Evolutionary conservation across 495 filamentous ascomycete genomes (phyloP).

Genomic region (Delitschia confertaspora): DNA sequence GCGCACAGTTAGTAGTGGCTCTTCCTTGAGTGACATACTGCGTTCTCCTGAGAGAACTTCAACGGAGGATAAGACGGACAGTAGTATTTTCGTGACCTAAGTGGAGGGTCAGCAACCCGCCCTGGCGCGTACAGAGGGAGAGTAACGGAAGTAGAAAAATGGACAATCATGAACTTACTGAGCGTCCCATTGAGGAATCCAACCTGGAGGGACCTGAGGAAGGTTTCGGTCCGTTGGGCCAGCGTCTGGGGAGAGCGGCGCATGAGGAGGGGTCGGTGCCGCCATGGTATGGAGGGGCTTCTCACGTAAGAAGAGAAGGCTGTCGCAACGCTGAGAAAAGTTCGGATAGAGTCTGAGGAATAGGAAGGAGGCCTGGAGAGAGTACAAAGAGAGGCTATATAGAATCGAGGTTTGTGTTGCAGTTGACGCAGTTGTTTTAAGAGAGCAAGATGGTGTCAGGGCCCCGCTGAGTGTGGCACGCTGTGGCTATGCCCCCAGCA

Average conservation of each 20-base stretch:
- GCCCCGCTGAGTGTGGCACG: too few relatives aligned
- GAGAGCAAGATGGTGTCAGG: too few relatives aligned
- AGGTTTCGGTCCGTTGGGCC: constrained; percentile 24
- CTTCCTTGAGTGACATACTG: too few relatives aligned
- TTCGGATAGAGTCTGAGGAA: neutral
- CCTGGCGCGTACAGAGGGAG: neutral
- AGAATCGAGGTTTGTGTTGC: neutral
- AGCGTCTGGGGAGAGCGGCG: constrained; percentile 23
- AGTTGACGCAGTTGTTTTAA: too few relatives aligned
- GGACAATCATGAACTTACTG: constrained; percentile 9
- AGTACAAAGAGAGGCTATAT: neutral
- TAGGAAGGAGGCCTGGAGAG: neutral
- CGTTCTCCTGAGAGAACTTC: too few relatives aligned
- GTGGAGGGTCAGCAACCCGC: neutral
- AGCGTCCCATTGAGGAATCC: constrained; percentile 31
- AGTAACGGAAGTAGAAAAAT: neutral
- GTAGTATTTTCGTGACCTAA: constrained; percentile 31
- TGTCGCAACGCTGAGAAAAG: too few relatives aligned
- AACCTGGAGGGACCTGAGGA: constrained; percentile 23
- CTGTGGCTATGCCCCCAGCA: too few relatives aligned
- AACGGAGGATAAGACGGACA: too few relatives aligned
- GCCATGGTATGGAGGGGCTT: constrained; percentile 15
- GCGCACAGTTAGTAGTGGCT: too few relatives aligned
- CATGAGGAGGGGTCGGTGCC: constrained; percentile 21
- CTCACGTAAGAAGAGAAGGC: neutral